Evolutionary conservation across 768 basidiomycete species (phyloP).

Genomic region (Harrya chromipes): DNA sequence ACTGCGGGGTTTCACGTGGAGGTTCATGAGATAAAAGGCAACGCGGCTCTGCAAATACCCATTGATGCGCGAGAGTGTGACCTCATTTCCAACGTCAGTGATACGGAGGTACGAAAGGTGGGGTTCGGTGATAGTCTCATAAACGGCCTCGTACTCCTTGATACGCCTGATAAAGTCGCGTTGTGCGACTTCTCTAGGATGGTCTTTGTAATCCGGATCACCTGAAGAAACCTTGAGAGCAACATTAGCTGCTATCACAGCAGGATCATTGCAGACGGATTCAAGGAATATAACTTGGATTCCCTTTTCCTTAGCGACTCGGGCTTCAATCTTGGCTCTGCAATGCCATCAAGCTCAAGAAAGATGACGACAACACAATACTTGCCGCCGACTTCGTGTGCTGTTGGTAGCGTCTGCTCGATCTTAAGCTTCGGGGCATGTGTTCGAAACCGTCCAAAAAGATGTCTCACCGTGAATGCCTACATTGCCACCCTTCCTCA

Average conservation of each 20-base stretch:
- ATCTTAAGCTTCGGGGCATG: background rate
- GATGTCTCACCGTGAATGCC: conserved; percentile 82
- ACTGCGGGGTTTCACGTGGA: conserved; percentile 93
- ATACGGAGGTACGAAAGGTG: conserved; percentile 89
- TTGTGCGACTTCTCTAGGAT: conserved; percentile 80
- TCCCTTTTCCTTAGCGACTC: conserved; percentile 83
- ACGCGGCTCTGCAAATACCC: conserved; percentile 97
- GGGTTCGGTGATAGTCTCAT: conserved; percentile 92
- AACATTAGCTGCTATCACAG: conserved; percentile 92
- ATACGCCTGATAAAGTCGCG: conserved; percentile 90
- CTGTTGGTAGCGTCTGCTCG: conserved; percentile 92
- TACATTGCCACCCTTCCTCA: conserved; percentile 94
- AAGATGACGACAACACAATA: background rate
- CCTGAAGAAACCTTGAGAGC: conserved; percentile 94
- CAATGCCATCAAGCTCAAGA: conserved; percentile 2
- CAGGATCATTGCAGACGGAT: conserved; percentile 91
- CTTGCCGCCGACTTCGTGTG: conserved; percentile 67
- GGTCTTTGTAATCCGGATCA: conserved; percentile 96
- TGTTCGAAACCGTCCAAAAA: background rate
- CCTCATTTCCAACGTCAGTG: conserved; percentile 89
- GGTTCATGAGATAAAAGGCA: conserved; percentile 97
- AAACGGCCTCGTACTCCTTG: conserved; percentile 89
- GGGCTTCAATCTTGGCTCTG: conserved; percentile 80
- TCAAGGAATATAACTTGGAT: conserved; percentile 92
- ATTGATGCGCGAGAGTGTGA: conserved; percentile 81